Conservation (phyloP, 2,329 filamentous ascomycete species). For the Fusarium virguliforme region DNA sequence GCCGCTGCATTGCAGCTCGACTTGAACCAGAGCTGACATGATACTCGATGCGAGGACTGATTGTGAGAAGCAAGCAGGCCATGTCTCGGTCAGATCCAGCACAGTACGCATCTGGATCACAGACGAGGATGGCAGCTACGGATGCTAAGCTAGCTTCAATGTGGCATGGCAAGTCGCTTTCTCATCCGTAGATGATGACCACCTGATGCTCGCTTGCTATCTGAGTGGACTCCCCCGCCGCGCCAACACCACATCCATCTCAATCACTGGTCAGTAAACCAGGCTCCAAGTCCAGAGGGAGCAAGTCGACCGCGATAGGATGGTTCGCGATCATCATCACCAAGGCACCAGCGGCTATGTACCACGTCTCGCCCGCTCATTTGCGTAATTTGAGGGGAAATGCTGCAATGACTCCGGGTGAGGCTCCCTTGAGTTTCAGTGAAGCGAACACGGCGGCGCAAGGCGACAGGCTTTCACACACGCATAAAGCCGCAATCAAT, state of each 20-base stretch:
- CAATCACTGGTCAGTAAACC: not conserved
- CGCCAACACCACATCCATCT: conserved; percentile 7
- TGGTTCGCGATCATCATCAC: conserved; percentile 28
- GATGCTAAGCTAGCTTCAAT: conserved; percentile 11
- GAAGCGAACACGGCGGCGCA: conserved; percentile 12
- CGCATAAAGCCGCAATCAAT: conserved; percentile 5
- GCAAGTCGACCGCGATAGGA: conserved; percentile 6
- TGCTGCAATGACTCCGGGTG: conserved; percentile 12
- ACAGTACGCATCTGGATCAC: not conserved
- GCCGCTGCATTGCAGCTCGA: not conserved
- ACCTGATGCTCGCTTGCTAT: conserved; percentile 32
- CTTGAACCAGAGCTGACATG: conserved; percentile 1
- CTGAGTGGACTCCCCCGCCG: conserved; percentile 15
- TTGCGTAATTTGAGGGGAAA: conserved; percentile 18
- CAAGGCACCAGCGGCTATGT: conserved; percentile 17
- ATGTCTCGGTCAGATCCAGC: not conserved
- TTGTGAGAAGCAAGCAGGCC: not conserved
- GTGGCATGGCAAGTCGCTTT: conserved; percentile 19
- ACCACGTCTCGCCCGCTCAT: conserved; percentile 36
- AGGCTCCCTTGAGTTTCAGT: conserved; percentile 6
- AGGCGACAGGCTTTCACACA: not conserved
- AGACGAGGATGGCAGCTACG: not conserved
- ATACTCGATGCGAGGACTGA: conserved; percentile 3
- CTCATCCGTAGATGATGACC: conserved; percentile 24
- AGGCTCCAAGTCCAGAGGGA: conserved; percentile 5